Base-by-base conservation (phyloP, 441 rosid species). In the Macaranga tanarius region DNA sequence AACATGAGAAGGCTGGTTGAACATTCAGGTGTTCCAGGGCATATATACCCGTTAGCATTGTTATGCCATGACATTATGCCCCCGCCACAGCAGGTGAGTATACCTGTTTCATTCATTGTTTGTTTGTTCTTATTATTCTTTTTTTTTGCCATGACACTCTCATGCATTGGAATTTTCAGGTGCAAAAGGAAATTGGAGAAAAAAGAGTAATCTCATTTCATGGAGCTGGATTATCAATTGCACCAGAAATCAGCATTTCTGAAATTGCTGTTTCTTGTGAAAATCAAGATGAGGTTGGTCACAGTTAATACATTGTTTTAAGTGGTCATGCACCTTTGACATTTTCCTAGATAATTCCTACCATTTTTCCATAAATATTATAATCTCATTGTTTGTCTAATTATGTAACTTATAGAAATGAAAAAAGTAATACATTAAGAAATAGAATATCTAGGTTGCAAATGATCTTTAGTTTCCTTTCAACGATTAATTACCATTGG, bases 111-210 rank as follows among this genome's bases (percentile, higher is more conserved):
- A n/a, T 63, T 78, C 22, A 62, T 34, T 70, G 28, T 26, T 31
- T 40, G 54, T 38, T 69, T 65, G 54, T 68, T 58, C 17, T 7
- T 16, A 34, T 31, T 26, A 28, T 13, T 45, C 23, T 67, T 28
- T 51, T 19, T 28, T 2, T 25, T 48, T 5, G 69, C 28, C 51
- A 15, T 76, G 72, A 74, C 23, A 8, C 28, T 50, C 68, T 68
- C 76, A 68, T 67, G 69, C 55, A 50, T 73, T 44, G 67, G 40
- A 54, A 82, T 72, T 63, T 79, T 54, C 84, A 95, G 99, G 96
- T 95, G 65, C 95, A 91, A 84, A 95, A 89, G 82, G 95, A 95
- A 83, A 91, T 95, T 48, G 99, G 99, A 61, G 99, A 95, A 86
- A 90, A 31, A 81, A 85, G 99, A 82, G 80, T 81, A 68, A 81